Evolutionary conservation across 139 green algal genomes (phyloP).

Genomic region (Chlorella sp.): DNA sequence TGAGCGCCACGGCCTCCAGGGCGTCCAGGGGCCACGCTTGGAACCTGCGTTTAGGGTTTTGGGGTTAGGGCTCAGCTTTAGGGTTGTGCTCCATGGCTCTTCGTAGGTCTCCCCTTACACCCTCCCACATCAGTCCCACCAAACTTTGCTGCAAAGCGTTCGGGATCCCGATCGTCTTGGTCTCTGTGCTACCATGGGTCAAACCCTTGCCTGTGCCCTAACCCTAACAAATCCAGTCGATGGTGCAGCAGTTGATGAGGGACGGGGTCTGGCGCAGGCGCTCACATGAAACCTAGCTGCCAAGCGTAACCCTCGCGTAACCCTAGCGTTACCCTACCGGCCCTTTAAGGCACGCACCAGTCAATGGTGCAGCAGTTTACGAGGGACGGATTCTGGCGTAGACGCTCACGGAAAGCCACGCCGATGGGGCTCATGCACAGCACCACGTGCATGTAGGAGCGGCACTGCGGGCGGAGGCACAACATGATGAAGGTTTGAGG

Average conservation of each 20-base stretch:
- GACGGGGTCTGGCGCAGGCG: too few species aligned
- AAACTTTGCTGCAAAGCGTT: too few species aligned
- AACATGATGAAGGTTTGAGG: too few species aligned
- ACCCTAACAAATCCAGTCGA: too few species aligned
- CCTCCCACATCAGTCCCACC: background rate
- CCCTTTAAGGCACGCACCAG: constrained; percentile 46
- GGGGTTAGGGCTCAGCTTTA: too few species aligned
- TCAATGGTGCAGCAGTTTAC: constrained; percentile 80
- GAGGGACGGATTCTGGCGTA: constrained; percentile 68
- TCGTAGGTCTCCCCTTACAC: background rate
- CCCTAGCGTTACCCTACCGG: too few species aligned
- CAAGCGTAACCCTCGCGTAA: too few species aligned
- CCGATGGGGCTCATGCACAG: constrained; percentile 67
- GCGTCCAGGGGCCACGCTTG: constrained; percentile 56
- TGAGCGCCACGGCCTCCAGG: constrained; percentile 61
- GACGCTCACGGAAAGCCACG: constrained; percentile 57
- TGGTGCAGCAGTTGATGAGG: too few species aligned
- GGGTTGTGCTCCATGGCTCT: background rate
- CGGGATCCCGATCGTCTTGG: too few species aligned
- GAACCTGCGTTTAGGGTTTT: constrained; percentile 24
- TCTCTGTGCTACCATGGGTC: too few species aligned
- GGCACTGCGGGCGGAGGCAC: constrained; percentile 38
- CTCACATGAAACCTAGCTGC: too few species aligned
- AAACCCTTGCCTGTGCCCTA: too few species aligned
- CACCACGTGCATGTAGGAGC: constrained; percentile 60